Evolutionary conservation across 129 eudicot species (phyloP).

Genomic region (Helianthus tuberosus): DNA sequence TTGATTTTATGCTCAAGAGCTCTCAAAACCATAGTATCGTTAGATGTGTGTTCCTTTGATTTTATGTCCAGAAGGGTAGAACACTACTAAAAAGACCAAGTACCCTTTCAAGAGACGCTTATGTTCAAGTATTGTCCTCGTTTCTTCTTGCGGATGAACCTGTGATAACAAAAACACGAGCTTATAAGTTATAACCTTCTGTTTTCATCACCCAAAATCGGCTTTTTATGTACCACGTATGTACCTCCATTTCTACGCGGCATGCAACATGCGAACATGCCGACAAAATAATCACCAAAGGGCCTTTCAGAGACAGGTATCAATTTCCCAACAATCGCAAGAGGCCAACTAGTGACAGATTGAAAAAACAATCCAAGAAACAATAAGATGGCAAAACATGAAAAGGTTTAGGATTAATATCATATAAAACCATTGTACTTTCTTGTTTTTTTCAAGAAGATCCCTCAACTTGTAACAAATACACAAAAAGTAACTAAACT

Average conservation of each 20-base stretch:
- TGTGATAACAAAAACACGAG: constrained; percentile 7
- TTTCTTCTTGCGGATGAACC: constrained; percentile 21
- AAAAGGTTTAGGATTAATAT: background rate
- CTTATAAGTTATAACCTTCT: background rate
- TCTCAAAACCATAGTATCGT: constrained; percentile 18
- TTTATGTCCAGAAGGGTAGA: constrained; percentile 30
- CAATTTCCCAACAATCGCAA: constrained; percentile 55
- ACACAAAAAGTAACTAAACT: no score
- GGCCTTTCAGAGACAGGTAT: constrained; percentile 66
- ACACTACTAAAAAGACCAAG: background rate
- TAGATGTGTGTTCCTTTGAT: constrained; percentile 23
- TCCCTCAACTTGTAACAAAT: no score
- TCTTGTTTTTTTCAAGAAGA: no score
- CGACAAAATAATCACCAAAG: constrained; percentile 44
- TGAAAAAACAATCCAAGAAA: background rate
- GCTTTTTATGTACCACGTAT: constrained; percentile 13
- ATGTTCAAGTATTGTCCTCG: constrained; percentile 20
- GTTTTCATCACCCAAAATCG: background rate
- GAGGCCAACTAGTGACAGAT: constrained; percentile 57
- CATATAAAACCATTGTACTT: no score
- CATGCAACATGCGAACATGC: constrained; percentile 3
- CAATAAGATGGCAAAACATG: background rate
- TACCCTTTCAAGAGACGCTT: background rate
- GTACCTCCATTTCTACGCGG: constrained; percentile 26
- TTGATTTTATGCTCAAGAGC: constrained; percentile 7